Evolutionary conservation across 768 basidiomycete genomes (phyloP).

Genomic region (Trametes sanguinea): DNA sequence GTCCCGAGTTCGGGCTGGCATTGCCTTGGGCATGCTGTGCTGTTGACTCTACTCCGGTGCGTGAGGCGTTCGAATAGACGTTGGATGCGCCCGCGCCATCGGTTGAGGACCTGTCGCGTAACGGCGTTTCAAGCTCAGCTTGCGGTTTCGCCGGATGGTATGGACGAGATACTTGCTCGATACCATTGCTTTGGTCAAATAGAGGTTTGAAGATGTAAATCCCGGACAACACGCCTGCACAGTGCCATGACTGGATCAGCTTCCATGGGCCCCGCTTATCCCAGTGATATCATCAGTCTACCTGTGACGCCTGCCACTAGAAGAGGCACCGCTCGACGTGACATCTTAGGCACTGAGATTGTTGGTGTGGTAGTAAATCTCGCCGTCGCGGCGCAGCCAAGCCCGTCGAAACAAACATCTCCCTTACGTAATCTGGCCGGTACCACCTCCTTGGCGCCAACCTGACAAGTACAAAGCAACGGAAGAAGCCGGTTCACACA

Average conservation of each 20-base stretch:
- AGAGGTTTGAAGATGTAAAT: constrained; percentile 66
- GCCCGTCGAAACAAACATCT: not conserved
- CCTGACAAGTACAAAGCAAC: not conserved
- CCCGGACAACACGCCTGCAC: constrained; percentile 59
- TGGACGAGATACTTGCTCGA: not conserved
- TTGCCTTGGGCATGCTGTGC: not conserved
- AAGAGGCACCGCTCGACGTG: constrained; percentile 49
- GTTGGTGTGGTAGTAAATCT: constrained; percentile 18
- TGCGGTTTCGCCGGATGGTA: not conserved
- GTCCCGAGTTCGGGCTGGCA: not conserved
- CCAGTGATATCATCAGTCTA: constrained; percentile 29
- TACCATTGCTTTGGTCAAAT: constrained; percentile 28
- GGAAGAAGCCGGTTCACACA: not conserved
- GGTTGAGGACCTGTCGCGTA: not conserved
- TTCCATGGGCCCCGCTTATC: constrained; percentile 1
- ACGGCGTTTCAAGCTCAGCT: constrained; percentile 10
- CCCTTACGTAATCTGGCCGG: not conserved
- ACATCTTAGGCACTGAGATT: constrained; percentile 23
- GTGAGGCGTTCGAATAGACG: not conserved
- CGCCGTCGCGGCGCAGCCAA: constrained; percentile 4
- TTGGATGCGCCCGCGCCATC: not conserved
- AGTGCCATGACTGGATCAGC: constrained; percentile 2
- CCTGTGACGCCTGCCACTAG: constrained; percentile 61
- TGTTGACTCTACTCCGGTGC: not conserved
- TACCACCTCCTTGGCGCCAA: not conserved